Evolutionary conservation across 306 rosid species (phyloP), one percentile per base, ranked within the genome.

Genomic region (Trifolium dubium): DNA sequence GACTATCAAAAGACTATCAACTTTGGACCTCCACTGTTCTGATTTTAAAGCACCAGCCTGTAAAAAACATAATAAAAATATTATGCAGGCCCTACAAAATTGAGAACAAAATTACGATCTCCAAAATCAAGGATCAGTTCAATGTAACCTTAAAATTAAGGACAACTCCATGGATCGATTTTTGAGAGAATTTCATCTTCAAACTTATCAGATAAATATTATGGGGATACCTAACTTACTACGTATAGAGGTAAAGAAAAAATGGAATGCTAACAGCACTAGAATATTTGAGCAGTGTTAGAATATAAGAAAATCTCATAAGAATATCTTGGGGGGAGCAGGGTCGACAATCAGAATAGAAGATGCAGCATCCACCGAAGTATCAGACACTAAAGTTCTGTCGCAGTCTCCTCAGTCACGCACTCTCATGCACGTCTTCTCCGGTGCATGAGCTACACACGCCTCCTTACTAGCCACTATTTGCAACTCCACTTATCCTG

Each of bases 11-110:
- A 91, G 91, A 76, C 64, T 31, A 72, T 88, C 95, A 76, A 89
- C 82, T 77, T 86, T 69, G 49, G 92, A 74, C 53, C 88, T 87
- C 95, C 91, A 88, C 3, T 69, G 65, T 79, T 85, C 90, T 50
- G 86, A 83, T 79, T 72, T 85, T 71, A 86, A 75, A 30, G 85
- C 72, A 73, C 98, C 97, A 69, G 84, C 96, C 98, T 94, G 86
- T 41, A 46, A 55, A 86, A 86, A 86, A 79, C 74, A 34, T 5
- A 12, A 69, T 19, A 32, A 18, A 65, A 75, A 29, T 28, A 23
- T 53, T 41, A 53, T 30, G 43, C 28, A 62, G n/a, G 13, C 55
- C 50, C 30, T 13, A 37, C 23, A 64, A 23, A 53, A 35, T 69
- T 60, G 31, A 63, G 47, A 14, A 37, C 54, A 51, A 64, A 51